These are phyloP conservation scores for Pseudohyphozyma bogoriensis DNA, from an alignment of 768 basidiomycete species.

Conservation along the genomic window DNA sequence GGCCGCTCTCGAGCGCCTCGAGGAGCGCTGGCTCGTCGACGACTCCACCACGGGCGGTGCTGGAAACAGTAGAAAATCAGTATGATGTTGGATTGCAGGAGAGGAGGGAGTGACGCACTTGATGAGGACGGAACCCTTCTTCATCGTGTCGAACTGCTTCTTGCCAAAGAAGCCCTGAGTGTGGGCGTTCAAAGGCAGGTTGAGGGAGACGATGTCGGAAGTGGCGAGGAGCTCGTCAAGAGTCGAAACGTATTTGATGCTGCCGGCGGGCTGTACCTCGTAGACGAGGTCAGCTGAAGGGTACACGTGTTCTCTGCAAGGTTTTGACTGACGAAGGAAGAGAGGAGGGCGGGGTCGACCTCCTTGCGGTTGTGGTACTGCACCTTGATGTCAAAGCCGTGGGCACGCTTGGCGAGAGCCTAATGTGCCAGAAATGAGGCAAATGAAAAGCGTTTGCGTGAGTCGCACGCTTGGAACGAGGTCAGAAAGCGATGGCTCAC, in stretches of 20 bases:
- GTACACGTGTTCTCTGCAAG: too few species aligned
- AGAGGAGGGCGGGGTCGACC: conserved; percentile 54
- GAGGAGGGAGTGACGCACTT: conserved; percentile 4
- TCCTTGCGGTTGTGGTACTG: conserved; percentile 52
- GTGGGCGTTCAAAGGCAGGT: conserved; percentile 66
- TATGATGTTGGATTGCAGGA: conserved; percentile 15
- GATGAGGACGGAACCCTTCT: conserved; percentile 52
- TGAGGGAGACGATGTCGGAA: conserved; percentile 74
- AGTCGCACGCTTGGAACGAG: neutral
- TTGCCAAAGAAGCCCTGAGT: conserved; percentile 59
- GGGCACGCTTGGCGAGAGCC: conserved; percentile 45
- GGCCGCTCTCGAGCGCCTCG: conserved; percentile 65
- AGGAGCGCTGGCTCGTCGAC: conserved; percentile 82
- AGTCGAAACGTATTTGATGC: conserved; percentile 53
- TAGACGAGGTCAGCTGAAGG: too few species aligned
- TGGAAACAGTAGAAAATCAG: conserved; percentile 16
- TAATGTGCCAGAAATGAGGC: neutral
- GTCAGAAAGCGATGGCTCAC: neutral
- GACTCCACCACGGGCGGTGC: conserved; percentile 56
- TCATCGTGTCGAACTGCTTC: conserved; percentile 64
- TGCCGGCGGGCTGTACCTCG: conserved; percentile 43
- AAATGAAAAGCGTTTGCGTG: too few species aligned
- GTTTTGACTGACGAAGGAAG: neutral
- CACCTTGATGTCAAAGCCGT: conserved; percentile 79
- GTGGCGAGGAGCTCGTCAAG: conserved; percentile 53